Conservation (phyloP, 495 filamentous ascomycete species). For the Annulohypoxylon nitens region DNA sequence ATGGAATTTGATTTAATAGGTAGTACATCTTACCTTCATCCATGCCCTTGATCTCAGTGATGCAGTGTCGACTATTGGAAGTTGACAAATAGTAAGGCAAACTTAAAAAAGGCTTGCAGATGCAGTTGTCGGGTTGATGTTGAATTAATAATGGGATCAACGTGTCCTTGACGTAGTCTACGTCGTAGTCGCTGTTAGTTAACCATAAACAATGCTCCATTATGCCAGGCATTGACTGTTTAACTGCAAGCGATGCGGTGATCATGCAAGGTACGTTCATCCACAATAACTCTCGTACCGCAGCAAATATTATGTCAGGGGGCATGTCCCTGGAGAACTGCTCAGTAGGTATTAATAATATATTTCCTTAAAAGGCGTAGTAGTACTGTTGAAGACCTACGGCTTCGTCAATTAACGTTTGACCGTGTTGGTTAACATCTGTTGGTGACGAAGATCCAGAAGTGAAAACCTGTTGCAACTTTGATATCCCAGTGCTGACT, state of each 20-base stretch:
- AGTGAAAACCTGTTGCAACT: background rate
- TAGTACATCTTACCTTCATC: background rate
- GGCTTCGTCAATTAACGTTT: background rate
- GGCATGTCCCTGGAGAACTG: too few relatives aligned
- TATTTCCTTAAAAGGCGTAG: too few relatives aligned
- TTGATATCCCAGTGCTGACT: background rate
- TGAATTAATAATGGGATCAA: background rate
- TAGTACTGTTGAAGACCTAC: too few relatives aligned
- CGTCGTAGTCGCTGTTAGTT: background rate
- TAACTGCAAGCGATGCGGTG: background rate
- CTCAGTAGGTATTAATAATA: too few relatives aligned
- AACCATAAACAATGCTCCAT: too few relatives aligned
- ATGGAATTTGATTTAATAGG: background rate
- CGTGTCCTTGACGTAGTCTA: background rate
- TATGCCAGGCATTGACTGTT: too few relatives aligned
- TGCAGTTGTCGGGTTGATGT: background rate
- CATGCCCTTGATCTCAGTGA: background rate
- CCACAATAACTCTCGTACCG: too few relatives aligned
- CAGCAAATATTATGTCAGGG: too few relatives aligned
- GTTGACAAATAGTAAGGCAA: too few relatives aligned
- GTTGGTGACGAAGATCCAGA: background rate
- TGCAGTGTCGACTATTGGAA: background rate
- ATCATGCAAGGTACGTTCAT: background rate
- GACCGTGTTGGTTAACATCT: background rate
- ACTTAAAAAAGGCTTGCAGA: background rate